These are phyloP conservation scores for Eragrostis tef DNA, from an alignment of 202 grass and related monocot genomes.

Conservation along the genomic window DNA sequence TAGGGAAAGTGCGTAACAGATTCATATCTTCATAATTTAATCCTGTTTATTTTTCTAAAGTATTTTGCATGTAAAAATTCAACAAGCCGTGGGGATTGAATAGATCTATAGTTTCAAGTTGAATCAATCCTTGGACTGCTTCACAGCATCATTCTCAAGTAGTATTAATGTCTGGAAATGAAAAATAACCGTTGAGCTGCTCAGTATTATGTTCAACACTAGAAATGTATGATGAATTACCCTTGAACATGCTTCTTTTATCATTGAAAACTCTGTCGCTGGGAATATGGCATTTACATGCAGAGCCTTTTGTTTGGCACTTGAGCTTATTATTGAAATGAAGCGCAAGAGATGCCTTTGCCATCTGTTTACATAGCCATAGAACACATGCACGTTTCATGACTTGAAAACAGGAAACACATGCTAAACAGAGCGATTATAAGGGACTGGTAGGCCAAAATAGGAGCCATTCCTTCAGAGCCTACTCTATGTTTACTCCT, in stretches of 20 bases:
- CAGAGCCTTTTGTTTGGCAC: background rate
- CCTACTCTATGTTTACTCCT: no score
- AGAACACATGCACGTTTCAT: no score
- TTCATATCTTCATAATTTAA: slow-evolving; percentile 42
- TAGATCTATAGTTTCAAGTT: background rate
- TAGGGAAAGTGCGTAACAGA: slow-evolving; percentile 44
- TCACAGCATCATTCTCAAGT: background rate
- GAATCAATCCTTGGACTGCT: background rate
- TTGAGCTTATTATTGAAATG: no score
- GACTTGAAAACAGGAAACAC: no score
- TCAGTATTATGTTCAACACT: background rate
- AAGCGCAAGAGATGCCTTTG: no score
- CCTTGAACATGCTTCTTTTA: background rate
- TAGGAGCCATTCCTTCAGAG: no score
- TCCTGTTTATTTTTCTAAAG: slow-evolving; percentile 43
- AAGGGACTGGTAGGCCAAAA: no score
- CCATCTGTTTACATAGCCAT: no score
- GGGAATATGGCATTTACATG: no score
- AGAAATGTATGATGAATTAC: background rate
- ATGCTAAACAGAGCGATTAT: no score
- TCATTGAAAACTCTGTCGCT: background rate
- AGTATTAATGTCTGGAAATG: background rate
- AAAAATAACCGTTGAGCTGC: background rate
- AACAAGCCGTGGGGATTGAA: slow-evolving; percentile 8
- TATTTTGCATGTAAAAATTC: background rate